Evolutionary conservation across 108 stramenopile genomes (phyloP), one percentile per base, ranked within the genome.

Genomic region (Chaetoceros tenuissimus): DNA sequence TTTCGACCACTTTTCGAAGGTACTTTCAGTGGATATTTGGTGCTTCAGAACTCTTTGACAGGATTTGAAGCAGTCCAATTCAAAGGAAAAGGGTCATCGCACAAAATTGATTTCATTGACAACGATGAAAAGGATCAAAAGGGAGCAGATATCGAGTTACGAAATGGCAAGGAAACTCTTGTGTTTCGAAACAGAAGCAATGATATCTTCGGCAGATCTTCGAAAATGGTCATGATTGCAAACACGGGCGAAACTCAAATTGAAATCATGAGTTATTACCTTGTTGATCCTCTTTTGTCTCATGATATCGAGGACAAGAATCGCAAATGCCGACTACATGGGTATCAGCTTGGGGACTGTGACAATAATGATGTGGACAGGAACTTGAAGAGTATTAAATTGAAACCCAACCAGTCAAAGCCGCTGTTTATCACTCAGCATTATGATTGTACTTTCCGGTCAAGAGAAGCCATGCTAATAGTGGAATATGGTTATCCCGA

Each of bases 21-120:
- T n/a, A 55, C 46, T 16, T 92, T 84, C 55, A 62, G 62, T 50
- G 66, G 79, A 18, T 62, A 75, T 23, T 55, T 92, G 17, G 75
- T 76, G 34, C 69, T 92, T 19, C 84, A 87, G 48, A 92, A 92
- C 53, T 87, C 84, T 34, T 53, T 92, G 25, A 88, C 82, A n/a
- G 90, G 90, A 17, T 46, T 82, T 20, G 90, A 92, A 71, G 59
- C 77, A 57, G 64, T 92, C 10, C 57, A 62, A 46, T 40, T 92
- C 18, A 59, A 61, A 46, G 90, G 86, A 8, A 57, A 69, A 20
- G 80, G 84, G 2, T 40, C 60, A 18, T 80, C 78, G 80, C 78
- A 80, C 56, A 67, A 74, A 7, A 31, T 92, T n/a, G 81, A 59
- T 20, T 88, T 92, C 28, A 34, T 82, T 8, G 86, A 85, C 54